Evolutionary conservation across 768 basidiomycete species (phyloP).

Genomic region (Chalciporus sphaerocephalus): DNA sequence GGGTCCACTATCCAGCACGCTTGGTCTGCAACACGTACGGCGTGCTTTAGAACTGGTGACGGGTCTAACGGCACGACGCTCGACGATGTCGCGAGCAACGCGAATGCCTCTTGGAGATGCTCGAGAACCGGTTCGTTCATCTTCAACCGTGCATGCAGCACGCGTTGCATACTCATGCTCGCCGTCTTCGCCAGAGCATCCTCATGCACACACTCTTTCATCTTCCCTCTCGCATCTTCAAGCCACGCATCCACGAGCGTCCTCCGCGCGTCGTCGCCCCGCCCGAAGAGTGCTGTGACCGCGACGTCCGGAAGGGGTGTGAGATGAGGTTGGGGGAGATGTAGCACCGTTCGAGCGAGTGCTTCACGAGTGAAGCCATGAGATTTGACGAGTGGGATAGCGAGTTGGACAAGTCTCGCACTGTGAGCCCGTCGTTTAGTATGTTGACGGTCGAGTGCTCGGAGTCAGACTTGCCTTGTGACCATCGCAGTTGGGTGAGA

Average conservation of each 20-base stretch:
- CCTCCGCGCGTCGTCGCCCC: constrained; percentile 59
- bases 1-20: constrained; percentile 62
- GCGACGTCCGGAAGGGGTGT: constrained; percentile 67
- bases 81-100: constrained; percentile 55
- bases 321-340: constrained; percentile 45
- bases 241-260: constrained; percentile 73
- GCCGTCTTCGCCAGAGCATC: constrained; percentile 6
- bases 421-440: background rate
- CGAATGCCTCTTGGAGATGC: constrained; percentile 72
- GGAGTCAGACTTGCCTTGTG: constrained; percentile 13
- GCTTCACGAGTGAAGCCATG: constrained; percentile 76
- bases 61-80: constrained; percentile 53
- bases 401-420: constrained; percentile 49
- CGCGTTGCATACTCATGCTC: constrained; percentile 40
- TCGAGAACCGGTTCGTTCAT: constrained; percentile 65
- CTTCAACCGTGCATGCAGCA: constrained; percentile 52
- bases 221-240: constrained; percentile 54
- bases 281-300: constrained; percentile 69
- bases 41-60: constrained; percentile 56
- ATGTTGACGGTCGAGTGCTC: background rate
- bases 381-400: constrained; percentile 57
- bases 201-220: constrained; percentile 29
- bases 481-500: too few relatives aligned
- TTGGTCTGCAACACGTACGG: constrained; percentile 58
- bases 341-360: constrained; percentile 59